phyloP scores from a whole-genome alignment of 345 rosid species.

The Capsella bursapastoris region DNA sequence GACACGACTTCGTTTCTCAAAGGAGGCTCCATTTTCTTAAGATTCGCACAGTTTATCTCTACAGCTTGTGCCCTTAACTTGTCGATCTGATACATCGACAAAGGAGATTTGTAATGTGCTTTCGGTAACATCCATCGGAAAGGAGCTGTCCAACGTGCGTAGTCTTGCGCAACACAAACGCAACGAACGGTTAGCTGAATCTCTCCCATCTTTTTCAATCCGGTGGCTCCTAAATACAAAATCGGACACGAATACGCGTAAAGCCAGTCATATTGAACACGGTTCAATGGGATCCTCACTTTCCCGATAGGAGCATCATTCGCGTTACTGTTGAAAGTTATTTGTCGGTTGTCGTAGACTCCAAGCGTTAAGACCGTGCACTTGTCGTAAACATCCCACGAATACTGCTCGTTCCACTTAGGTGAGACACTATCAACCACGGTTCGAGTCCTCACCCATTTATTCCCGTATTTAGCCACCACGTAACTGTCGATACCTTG shows the following conservation, averaged over 20 bases:
- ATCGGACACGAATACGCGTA: conserved; percentile 27
- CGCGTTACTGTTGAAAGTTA: not conserved
- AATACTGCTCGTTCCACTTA: conserved; percentile 38
- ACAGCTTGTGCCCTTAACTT: conserved; percentile 2
- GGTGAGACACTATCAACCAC: conserved; percentile 25
- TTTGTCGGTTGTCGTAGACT: conserved; percentile 22
- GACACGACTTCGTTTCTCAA: conserved; percentile 30
- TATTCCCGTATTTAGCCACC: conserved; percentile 40
- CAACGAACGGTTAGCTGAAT: conserved; percentile 15
- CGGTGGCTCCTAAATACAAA: not conserved
- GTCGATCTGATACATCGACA: conserved; percentile 8
- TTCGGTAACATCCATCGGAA: conserved; percentile 29
- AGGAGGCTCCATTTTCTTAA: conserved; percentile 26
- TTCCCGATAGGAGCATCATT: conserved; percentile 26
- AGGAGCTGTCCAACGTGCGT: not conserved
- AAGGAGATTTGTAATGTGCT: conserved; percentile 34
- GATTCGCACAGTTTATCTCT: not conserved
- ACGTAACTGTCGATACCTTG: conserved; percentile 15
- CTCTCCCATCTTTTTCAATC: conserved; percentile 32
- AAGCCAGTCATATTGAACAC: not conserved
- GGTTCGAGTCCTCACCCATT: conserved; percentile 41
- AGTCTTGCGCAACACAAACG: not conserved
- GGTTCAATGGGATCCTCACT: conserved; percentile 35
- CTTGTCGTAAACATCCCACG: conserved; percentile 27
- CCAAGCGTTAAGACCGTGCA: conserved; percentile 30